phyloP scores from a whole-genome alignment of 371 early-diverging fungal species.

The Apophysomyces trapeziformis region DNA sequence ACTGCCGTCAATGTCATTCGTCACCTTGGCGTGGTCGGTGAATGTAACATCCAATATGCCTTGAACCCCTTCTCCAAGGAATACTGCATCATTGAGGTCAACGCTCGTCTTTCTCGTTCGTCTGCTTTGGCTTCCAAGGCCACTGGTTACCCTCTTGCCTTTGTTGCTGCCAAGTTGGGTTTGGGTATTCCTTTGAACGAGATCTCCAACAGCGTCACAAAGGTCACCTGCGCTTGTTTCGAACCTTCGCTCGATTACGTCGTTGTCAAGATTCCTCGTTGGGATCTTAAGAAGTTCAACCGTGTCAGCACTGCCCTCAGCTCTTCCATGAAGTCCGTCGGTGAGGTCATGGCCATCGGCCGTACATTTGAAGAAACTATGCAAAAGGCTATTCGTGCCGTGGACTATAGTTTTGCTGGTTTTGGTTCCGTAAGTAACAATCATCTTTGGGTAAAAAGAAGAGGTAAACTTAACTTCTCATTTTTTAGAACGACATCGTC shows the following conservation, averaged over 20 bases:
- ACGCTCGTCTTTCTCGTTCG: slow-evolving; percentile 92
- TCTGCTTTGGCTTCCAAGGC: slow-evolving; percentile 95
- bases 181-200: slow-evolving; percentile 90
- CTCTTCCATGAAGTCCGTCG: slow-evolving; percentile 94
- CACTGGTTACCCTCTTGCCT: slow-evolving; percentile 97
- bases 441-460: not conserved
- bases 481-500: slow-evolving; percentile 59
- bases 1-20: slow-evolving; percentile 85
- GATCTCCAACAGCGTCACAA: slow-evolving; percentile 90
- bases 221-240: slow-evolving; percentile 94
- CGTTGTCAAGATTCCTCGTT: slow-evolving; percentile 95
- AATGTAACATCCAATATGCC: slow-evolving; percentile 98
- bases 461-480: not conserved
- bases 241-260: slow-evolving; percentile 94
- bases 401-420: slow-evolving; percentile 87
- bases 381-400: slow-evolving; percentile 93
- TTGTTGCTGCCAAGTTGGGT: slow-evolving; percentile 97
- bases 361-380: slow-evolving; percentile 95
- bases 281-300: slow-evolving; percentile 96
- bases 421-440: slow-evolving; percentile 63
- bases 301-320: slow-evolving; percentile 87
- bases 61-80: slow-evolving; percentile 90
- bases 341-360: slow-evolving; percentile 97
- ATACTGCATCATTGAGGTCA: slow-evolving; percentile 96
- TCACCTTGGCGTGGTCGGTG: slow-evolving; percentile 93